Base-by-base conservation (phyloP, 2,329 filamentous ascomycete species). In the Xylaria polymorpha region DNA sequence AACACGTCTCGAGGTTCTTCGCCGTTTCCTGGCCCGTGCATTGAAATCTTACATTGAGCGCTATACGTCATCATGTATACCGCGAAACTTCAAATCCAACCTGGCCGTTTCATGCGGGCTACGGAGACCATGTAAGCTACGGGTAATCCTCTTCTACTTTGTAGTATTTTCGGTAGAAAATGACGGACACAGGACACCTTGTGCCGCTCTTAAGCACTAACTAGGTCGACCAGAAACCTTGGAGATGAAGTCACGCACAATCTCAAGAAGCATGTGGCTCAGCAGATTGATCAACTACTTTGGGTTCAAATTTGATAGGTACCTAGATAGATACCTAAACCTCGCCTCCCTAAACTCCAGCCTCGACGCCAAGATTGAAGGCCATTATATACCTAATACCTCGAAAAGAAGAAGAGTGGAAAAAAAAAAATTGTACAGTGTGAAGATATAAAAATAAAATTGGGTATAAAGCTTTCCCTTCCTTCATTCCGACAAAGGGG, bases 381-480 rank as follows among this genome's bases (percentile, higher is more conserved):
- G 60, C 44, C 37, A 61, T 29, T 37, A 37, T 60, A 60, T 44
- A 44, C 25, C 25, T 3, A 9, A 60, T 18, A 46, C 8, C 25
- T 41, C 4, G 9, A 20, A 37, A 22, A 25, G 4, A 37, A 29
- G 25, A 29, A 29, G 25, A 29, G 4, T 29, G n/a, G 29, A 32
- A 20, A 61, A 22, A 58, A 29, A 50, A 46, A 35, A 57, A 22
- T 58, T 70, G 57, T 70, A 70, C 68, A 70, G 48, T 29, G 29
- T 63, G 8, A 10, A 20, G 10, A 60, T 6, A 20, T 15, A 60
- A 14, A 57, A 48, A n/a, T n/a, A 57, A 64, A 25, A 29, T 39
- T 67, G 60, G 68, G 68, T 64, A 70, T 70, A 70, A 55, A 68
- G 41, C 51, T 68, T 65, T 43, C 48, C 58, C n/a, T n/a, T n/a